These are phyloP conservation scores for Neopestalotiopsis sp. DNA, from an alignment of 2,329 filamentous ascomycete genomes.

Conservation along the genomic window DNA sequence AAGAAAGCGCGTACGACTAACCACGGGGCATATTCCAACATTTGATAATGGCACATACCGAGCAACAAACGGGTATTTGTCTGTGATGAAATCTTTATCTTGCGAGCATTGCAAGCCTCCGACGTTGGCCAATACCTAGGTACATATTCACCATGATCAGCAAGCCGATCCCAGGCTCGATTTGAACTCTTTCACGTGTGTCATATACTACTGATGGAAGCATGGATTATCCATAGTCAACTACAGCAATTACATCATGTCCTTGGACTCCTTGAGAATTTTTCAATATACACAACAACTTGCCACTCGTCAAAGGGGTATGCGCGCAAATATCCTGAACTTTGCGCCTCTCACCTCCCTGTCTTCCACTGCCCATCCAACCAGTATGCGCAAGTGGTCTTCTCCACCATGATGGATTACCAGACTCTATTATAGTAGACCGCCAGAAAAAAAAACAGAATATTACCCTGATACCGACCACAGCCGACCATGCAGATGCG, in stretches of 20 bases:
- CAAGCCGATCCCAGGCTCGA: too few species aligned
- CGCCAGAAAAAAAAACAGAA: background rate
- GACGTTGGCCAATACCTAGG: too few species aligned
- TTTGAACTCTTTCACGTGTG: too few species aligned
- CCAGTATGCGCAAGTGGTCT: slow-evolving; percentile 4
- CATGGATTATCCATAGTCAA: background rate
- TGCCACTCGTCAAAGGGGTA: slow-evolving; percentile 4
- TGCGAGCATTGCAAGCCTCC: too few species aligned
- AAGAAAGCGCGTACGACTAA: too few species aligned
- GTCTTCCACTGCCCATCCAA: background rate
- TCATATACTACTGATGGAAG: background rate
- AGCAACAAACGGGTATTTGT: too few species aligned
- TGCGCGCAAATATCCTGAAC: slow-evolving; percentile 10
- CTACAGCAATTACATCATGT: background rate
- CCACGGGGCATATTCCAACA: too few species aligned
- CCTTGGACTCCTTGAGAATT: background rate
- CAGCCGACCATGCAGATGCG: slow-evolving; percentile 14
- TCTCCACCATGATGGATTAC: background rate
- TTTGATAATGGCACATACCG: too few species aligned
- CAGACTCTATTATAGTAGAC: slow-evolving; percentile 19
- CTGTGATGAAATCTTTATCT: too few species aligned
- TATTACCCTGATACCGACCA: slow-evolving; percentile 10
- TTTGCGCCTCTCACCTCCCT: background rate
- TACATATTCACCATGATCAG: too few species aligned
- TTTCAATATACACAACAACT: slow-evolving; percentile 15